These are phyloP conservation scores for Claviceps lovelessii DNA, from an alignment of 2,329 filamentous ascomycete genomes.

Conservation along the genomic window DNA sequence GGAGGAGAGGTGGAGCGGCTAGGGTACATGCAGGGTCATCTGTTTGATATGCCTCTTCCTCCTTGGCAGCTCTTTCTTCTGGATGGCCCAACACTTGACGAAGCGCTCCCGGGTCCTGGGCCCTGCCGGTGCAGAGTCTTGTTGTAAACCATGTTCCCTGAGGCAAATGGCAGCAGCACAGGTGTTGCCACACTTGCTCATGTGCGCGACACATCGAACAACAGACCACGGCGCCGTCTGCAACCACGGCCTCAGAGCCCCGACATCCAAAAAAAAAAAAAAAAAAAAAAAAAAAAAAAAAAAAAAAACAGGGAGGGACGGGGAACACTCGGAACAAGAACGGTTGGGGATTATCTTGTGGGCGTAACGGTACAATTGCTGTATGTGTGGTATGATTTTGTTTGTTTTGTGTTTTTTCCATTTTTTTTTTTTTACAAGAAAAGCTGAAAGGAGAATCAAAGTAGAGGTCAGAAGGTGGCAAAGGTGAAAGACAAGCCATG, in stretches of 20 bases:
- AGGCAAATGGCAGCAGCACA: not conserved
- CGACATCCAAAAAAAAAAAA: not conserved
- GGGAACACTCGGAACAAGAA: not conserved
- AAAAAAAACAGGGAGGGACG: not conserved
- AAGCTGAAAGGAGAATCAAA: not conserved
- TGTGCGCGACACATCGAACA: not conserved
- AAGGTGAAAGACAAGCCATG: not conserved
- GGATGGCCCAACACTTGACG: not conserved
- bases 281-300: not conserved
- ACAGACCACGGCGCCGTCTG: not conserved
- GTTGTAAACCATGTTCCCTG: slow-evolving; percentile 1
- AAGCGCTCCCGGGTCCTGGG: not conserved
- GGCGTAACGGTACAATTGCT: not conserved
- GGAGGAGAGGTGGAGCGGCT: not conserved
- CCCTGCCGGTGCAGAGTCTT: not conserved
- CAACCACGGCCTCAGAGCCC: slow-evolving; percentile 14
- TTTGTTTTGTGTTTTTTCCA: too few relatives aligned
- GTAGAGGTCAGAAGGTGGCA: not conserved
- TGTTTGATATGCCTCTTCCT: slow-evolving; percentile 1
- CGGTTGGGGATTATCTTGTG: not conserved
- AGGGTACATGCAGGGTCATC: not conserved
- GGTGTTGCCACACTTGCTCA: not conserved
- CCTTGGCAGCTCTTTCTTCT: not conserved
- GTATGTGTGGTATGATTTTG: not conserved
- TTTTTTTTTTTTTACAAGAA: too few relatives aligned